A percentile compares a stretch with the other conserved stretches of the same genome.
phyloP scores from a whole-genome alignment of 2,329 filamentous ascomycete species.

The Aspergillus sergii region DNA sequence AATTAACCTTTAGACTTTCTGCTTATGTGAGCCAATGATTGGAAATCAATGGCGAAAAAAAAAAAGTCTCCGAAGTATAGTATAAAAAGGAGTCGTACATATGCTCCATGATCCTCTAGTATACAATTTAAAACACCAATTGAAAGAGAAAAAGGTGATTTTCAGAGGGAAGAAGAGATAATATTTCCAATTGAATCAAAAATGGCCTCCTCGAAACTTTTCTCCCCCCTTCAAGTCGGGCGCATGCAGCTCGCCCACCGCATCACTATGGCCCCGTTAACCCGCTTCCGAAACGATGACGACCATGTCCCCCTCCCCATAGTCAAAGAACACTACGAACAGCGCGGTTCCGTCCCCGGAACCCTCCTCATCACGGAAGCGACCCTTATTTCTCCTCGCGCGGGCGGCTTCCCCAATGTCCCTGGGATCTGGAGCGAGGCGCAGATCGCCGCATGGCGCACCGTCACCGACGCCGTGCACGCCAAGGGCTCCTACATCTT shows the following conservation, averaged over 20 bases:
- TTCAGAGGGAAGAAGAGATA: background rate
- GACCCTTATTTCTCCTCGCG: conserved; percentile 53
- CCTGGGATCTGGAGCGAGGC: conserved; percentile 61
- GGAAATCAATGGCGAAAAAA: background rate
- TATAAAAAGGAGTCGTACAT: background rate
- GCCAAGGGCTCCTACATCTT: conserved; percentile 63
- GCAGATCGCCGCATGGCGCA: conserved; percentile 64
- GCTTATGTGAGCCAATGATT: background rate
- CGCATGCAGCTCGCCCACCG: conserved; percentile 46
- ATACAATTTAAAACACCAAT: too few relatives aligned
- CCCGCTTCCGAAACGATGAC: conserved; percentile 55
- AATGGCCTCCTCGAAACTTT: conserved; percentile 30
- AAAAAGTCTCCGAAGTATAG: background rate
- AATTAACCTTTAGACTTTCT: too few relatives aligned
- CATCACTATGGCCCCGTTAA: conserved; percentile 61
- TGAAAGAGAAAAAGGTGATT: background rate
- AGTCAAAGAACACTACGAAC: conserved; percentile 56
- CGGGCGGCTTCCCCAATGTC: conserved; percentile 53
- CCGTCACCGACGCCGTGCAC: conserved; percentile 65
- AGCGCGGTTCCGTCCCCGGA: conserved; percentile 55
- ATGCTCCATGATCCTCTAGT: background rate
- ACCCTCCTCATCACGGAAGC: conserved; percentile 64
- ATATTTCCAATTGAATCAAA: background rate
- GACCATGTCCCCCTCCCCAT: conserved; percentile 51
- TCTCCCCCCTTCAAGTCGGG: conserved; percentile 46